Percentiles rank a stretch among this genome's conserved stretches.
Conservation (phyloP, 306 rosid species). For the Vigna trinervia region DNA sequence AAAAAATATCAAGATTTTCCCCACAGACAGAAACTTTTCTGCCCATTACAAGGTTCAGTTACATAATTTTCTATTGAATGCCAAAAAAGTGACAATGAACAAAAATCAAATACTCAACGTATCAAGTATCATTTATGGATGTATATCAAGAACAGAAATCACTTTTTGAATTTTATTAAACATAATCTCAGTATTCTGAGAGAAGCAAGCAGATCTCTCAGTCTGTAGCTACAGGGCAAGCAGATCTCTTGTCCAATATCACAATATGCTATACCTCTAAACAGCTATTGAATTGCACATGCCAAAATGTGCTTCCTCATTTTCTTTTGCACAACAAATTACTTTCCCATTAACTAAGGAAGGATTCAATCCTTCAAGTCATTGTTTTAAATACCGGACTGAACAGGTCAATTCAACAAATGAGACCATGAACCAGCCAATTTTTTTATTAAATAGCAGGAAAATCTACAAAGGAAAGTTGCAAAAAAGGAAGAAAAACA, state of each 20-base stretch:
- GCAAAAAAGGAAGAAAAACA: neutral
- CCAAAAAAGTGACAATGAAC: neutral
- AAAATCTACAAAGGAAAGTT: neutral
- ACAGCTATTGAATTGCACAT: neutral
- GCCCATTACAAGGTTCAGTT: constrained; percentile 4
- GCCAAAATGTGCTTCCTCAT: neutral
- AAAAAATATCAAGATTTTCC: constrained; percentile 26
- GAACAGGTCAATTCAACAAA: neutral
- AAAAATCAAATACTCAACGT: neutral
- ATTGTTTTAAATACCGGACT: neutral
- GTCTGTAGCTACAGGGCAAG: neutral
- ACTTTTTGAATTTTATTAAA: neutral
- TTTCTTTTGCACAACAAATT: neutral
- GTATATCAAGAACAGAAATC: neutral
- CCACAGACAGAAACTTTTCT: neutral
- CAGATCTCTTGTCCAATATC: neutral
- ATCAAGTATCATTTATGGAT: neutral
- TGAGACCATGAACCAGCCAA: neutral
- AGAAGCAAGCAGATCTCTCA: neutral
- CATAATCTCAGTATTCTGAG: constrained; percentile 20
- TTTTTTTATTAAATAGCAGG: neutral
- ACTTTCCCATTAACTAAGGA: neutral
- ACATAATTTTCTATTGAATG: neutral
- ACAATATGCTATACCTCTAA: neutral
- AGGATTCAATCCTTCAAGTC: neutral